Percentiles rank a stretch among this genome's conserved stretches.
These are phyloP conservation scores for Strobilomyces dryophilus DNA, from an alignment of 768 basidiomycete genomes.

Conservation along the genomic window DNA sequence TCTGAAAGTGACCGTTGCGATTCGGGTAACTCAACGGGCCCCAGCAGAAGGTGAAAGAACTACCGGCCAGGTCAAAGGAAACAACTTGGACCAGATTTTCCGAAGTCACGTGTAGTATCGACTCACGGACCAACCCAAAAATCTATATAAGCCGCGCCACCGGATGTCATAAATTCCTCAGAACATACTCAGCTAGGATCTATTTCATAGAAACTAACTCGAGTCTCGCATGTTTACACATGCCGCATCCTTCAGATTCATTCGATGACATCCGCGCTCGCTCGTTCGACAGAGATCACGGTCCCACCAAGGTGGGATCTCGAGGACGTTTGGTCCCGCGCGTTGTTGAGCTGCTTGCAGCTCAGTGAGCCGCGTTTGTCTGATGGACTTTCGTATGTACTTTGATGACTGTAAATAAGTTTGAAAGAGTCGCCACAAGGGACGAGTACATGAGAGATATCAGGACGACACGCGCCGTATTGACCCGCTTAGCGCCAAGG, in stretches of 20 bases:
- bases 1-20: too few species aligned
- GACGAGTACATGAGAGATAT: too few species aligned
- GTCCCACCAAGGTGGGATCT: slow-evolving; percentile 35
- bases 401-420: neutral
- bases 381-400: neutral
- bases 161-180: slow-evolving; percentile 34
- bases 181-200: slow-evolving; percentile 82
- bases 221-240: slow-evolving; percentile 78
- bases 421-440: too few species aligned
- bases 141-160: slow-evolving; percentile 32
- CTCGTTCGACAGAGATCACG: slow-evolving; percentile 70
- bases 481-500: too few species aligned
- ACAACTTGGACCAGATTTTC: too few species aligned
- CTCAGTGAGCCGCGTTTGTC: slow-evolving; percentile 26
- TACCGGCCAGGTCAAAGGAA: too few species aligned
- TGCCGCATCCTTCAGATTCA: slow-evolving; percentile 70
- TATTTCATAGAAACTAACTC: slow-evolving; percentile 77
- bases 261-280: slow-evolving; percentile 62
- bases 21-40: too few species aligned
- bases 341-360: slow-evolving; percentile 27
- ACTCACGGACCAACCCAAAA: slow-evolving; percentile 34
- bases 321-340: slow-evolving; percentile 60
- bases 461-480: too few species aligned
- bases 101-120: neutral
- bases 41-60: too few species aligned